Evolutionary conservation across 2,329 filamentous ascomycete genomes (phyloP), one percentile per base, ranked within the genome.

Genomic region (Fusarium sp.): DNA sequence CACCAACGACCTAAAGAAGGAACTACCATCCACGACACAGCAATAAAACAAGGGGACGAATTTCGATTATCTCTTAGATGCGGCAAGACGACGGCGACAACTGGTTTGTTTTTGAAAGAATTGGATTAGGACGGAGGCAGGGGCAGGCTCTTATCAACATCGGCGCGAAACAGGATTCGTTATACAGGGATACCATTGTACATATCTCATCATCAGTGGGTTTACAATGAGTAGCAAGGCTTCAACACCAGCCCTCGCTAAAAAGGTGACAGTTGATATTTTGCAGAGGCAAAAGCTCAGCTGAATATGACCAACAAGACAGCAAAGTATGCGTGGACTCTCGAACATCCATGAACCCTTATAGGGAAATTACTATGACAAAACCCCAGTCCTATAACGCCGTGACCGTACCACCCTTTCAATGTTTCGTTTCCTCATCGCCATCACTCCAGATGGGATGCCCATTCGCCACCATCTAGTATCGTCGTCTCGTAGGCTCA

Each of bases 401-500:
- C 79, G 49, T 77, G 62, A 73, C 64, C 69, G 63, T 67, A 63
- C 64, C 69, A 57, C 66, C 65, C 63, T 42, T 67, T 46, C 58
- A 68, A 60, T 64, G 60, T 69, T 66, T 75, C 56, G 46, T 68
- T 65, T 67, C 20, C 40, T 42, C 27, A 17, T 57, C 64, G 29
- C 38, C 53, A 31, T 38, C 31, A 27, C 53, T 38, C 20, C 9
- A 11, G 36, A 44, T 60, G 64, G 63, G 58, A 56, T 40, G 60
- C 51, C 51, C 62, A 61, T 27, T 11, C 62, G 42, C 36, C 67
- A 33, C 22, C n/a, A 57, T 20, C 80, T 88, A 94, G 80, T 86
- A 93, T 77, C 94, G 88, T 83, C 92, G 91, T 80, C 92, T 90
- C 70, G 91, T 90, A 7, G 94, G 94, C 83, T 97, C 94, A 5